phyloP scores from a whole-genome alignment of 2,329 filamentous ascomycete species.

The Diaporthe aspalathi region DNA sequence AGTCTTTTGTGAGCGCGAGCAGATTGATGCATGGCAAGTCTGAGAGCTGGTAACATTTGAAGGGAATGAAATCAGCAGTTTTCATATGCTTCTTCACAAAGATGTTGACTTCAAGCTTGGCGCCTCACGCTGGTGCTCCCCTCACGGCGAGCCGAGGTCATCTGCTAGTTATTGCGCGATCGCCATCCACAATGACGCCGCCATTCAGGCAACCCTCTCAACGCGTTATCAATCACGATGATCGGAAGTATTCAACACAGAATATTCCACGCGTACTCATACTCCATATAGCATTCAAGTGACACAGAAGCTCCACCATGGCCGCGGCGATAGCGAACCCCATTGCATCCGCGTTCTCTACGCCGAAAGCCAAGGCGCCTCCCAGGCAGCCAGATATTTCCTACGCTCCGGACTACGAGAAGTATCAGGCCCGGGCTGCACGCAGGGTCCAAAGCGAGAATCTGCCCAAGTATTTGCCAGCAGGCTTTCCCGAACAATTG shows the following conservation, averaged over 20 bases:
- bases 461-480: conserved; percentile 55
- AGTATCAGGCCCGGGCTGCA: conserved; percentile 63
- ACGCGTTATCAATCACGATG: not conserved
- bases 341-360: conserved; percentile 28
- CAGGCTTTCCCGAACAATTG: conserved; percentile 62
- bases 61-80: not conserved
- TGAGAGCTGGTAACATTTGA: too few relatives aligned
- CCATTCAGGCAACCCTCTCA: not conserved
- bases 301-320: not conserved
- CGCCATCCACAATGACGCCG: conserved; percentile 34
- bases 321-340: conserved; percentile 9
- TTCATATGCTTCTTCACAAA: not conserved
- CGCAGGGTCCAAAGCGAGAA: conserved; percentile 55
- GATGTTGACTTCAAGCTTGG: not conserved
- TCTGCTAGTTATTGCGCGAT: conserved; percentile 34
- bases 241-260: too few relatives aligned
- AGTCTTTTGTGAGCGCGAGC: not conserved
- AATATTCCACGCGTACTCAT: not conserved
- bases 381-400: conserved; percentile 68
- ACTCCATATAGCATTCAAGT: not conserved
- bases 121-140: not conserved
- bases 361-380: conserved; percentile 44
- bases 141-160: conserved; percentile 8
- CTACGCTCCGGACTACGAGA: conserved; percentile 65
- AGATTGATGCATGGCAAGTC: not conserved